phyloP scores from a whole-genome alignment of 73 alveolate genomes.

The Urostyla sp. region DNA sequence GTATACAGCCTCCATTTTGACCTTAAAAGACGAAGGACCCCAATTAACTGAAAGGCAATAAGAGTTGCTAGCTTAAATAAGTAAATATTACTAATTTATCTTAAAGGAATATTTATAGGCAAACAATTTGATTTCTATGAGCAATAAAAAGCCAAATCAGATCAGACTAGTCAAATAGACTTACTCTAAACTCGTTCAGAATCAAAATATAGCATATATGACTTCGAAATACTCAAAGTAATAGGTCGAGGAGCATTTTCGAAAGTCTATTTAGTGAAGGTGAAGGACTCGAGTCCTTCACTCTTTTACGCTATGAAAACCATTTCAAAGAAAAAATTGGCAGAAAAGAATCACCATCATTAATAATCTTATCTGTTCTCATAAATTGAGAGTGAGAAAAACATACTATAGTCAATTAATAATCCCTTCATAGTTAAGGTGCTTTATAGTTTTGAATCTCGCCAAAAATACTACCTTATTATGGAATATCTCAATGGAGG shows the following conservation, averaged over 20 bases:
- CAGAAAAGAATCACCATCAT: background rate
- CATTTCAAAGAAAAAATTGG: slow-evolving; percentile 83
- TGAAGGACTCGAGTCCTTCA: slow-evolving; percentile 74
- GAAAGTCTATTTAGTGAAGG: slow-evolving; percentile 82
- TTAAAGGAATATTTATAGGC: too few relatives aligned
- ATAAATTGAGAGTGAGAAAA: slow-evolving; percentile 79
- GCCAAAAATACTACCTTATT: slow-evolving; percentile 77
- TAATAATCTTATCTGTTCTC: background rate
- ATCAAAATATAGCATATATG: too few relatives aligned
- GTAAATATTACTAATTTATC: too few relatives aligned
- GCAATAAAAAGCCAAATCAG: too few relatives aligned
- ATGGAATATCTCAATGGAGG: slow-evolving; percentile 89
- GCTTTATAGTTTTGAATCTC: slow-evolving; percentile 76
- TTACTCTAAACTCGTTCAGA: too few relatives aligned
- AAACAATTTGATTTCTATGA: too few relatives aligned
- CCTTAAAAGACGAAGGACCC: too few relatives aligned
- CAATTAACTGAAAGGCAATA: too few relatives aligned
- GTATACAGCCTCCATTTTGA: too few relatives aligned
- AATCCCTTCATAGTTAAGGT: slow-evolving; percentile 86
- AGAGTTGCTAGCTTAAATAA: too few relatives aligned
- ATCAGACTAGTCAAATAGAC: too few relatives aligned
- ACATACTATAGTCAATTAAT: slow-evolving; percentile 70
- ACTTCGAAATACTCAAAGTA: too few relatives aligned
- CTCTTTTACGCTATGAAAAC: slow-evolving; percentile 91
- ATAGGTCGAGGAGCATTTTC: slow-evolving; percentile 94